These are phyloP conservation scores for Microdochium trichocladiopsis DNA, from an alignment of 2,329 filamentous ascomycete genomes.

Conservation along the genomic window DNA sequence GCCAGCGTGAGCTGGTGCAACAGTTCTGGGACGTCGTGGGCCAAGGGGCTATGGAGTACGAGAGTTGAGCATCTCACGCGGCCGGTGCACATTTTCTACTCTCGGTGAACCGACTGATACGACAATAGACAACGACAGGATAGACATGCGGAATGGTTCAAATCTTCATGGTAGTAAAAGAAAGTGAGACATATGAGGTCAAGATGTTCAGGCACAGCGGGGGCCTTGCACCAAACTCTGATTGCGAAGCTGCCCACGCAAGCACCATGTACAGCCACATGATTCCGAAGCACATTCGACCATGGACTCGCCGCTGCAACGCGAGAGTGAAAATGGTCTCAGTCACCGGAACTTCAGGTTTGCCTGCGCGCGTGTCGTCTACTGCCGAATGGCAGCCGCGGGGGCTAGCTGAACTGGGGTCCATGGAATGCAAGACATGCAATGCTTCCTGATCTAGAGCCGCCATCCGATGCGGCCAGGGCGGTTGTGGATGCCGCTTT, in stretches of 20 bases:
- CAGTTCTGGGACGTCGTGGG: constrained; percentile 59
- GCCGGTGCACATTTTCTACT: background rate
- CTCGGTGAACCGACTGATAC: background rate
- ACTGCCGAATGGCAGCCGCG: too few species aligned
- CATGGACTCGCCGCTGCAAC: too few species aligned
- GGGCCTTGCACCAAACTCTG: too few species aligned
- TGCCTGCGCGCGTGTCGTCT: too few species aligned
- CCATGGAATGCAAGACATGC: background rate
- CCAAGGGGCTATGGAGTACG: constrained; percentile 43
- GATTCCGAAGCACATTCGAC: too few species aligned
- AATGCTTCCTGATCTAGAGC: background rate
- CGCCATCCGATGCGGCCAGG: background rate
- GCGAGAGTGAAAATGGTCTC: too few species aligned
- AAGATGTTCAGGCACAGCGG: background rate
- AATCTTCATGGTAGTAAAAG: background rate
- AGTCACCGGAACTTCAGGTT: too few species aligned
- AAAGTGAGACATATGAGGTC: constrained; percentile 1
- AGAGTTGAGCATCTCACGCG: constrained; percentile 8
- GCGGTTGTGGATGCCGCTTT: background rate
- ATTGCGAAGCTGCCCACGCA: too few species aligned
- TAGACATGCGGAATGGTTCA: background rate
- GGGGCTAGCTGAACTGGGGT: too few species aligned
- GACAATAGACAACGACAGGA: background rate
- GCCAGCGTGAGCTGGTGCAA: constrained; percentile 55
- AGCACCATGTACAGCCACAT: too few species aligned